Percentiles rank a stretch among this genome's conserved stretches.
Evolutionary conservation across 202 grass and related monocot genomes (phyloP).

Genomic region (Setaria italica): DNA sequence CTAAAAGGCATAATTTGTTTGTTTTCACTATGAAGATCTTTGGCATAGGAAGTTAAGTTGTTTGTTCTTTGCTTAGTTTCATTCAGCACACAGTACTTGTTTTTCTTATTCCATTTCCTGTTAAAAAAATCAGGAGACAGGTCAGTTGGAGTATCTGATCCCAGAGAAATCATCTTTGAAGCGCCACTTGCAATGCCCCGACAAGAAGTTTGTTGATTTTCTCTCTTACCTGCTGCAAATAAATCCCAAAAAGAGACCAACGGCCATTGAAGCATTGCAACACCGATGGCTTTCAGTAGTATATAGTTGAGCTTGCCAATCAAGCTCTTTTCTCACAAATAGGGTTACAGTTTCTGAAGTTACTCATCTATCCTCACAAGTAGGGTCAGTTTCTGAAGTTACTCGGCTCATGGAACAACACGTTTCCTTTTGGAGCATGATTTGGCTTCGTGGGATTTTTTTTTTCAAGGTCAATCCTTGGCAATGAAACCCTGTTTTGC

Average conservation of each 20-base stretch:
- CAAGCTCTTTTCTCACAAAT: conserved; percentile 14
- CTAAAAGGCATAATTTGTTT: not conserved
- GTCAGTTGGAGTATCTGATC: conserved; percentile 83
- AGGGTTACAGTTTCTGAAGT: conserved; percentile 24
- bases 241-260: conserved; percentile 83
- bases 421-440: conserved; percentile 16
- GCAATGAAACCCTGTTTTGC: conserved; percentile 38
- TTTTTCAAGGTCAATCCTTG: conserved; percentile 19
- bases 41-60: not conserved
- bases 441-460: not conserved
- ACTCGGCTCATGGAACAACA: conserved; percentile 14
- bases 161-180: conserved; percentile 86
- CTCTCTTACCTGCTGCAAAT: conserved; percentile 89
- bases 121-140: conserved; percentile 66
- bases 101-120: conserved; percentile 32
- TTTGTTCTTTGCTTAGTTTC: not conserved
- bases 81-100: not conserved
- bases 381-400: conserved; percentile 27
- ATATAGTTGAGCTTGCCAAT: conserved; percentile 56
- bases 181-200: conserved; percentile 64
- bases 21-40: conserved; percentile 19
- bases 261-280: conserved; percentile 78
- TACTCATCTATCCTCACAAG: conserved; percentile 12
- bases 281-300: conserved; percentile 81
- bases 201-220: conserved; percentile 90